These are phyloP conservation scores for Podospora sp. DNA, from an alignment of 495 filamentous ascomycete species.

Conservation along the genomic window DNA sequence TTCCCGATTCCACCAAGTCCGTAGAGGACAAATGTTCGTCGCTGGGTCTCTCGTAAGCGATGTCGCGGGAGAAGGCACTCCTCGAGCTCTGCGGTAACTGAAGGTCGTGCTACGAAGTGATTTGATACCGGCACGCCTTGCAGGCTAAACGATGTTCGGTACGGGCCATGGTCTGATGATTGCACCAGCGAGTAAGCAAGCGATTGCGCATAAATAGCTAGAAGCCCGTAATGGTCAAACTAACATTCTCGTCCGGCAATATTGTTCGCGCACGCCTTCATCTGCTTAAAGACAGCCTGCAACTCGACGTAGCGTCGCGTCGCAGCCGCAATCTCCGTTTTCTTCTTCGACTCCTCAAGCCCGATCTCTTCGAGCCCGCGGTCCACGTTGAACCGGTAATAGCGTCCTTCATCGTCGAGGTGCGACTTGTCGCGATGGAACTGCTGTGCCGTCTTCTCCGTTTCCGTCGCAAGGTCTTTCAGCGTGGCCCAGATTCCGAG, in stretches of 20 bases:
- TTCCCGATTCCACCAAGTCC: conserved; percentile 33
- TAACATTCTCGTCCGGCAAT: conserved; percentile 6
- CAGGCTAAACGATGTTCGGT: conserved; percentile 22
- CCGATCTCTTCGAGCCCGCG: conserved; percentile 47
- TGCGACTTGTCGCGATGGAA: conserved; percentile 44
- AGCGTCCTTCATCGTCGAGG: conserved; percentile 38
- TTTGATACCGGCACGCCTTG: conserved; percentile 24
- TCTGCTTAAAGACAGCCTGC: conserved; percentile 31
- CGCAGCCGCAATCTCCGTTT: conserved; percentile 41
- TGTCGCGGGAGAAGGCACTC: conserved; percentile 20
- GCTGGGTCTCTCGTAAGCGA: conserved; percentile 4
- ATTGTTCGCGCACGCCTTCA: conserved; percentile 13
- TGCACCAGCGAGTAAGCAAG: conserved; percentile 16
- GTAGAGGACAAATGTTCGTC: conserved; percentile 31
- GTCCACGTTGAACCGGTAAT: conserved; percentile 53
- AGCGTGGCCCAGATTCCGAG: conserved; percentile 36
- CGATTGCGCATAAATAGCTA: conserved; percentile 12
- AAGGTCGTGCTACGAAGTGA: conserved; percentile 22
- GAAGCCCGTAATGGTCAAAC: conserved; percentile 16
- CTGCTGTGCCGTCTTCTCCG: conserved; percentile 43
- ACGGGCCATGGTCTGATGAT: conserved; percentile 20
- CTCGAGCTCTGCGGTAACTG: conserved; percentile 21
- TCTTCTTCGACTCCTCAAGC: conserved; percentile 44
- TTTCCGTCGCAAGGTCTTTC: conserved; percentile 41
- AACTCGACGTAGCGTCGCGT: conserved; percentile 45